Percentiles rank a stretch among this genome's conserved stretches.
phyloP scores from a whole-genome alignment of 257 asterid genomes.

The Mentha longifolia region DNA sequence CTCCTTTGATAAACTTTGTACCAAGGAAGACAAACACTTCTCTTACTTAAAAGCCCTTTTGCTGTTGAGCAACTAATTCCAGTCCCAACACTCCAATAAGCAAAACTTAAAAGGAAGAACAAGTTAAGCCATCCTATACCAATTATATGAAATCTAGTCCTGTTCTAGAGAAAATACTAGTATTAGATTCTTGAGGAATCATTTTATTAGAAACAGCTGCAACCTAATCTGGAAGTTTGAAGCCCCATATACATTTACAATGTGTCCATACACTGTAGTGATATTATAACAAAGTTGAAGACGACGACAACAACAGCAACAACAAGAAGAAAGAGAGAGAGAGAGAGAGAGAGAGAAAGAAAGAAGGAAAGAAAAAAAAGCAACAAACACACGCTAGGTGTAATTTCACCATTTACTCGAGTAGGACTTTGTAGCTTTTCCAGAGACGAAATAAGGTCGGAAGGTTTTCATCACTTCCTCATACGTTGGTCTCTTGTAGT shows the following conservation, averaged over 20 bases:
- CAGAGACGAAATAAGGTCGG: constrained; percentile 50
- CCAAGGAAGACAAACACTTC: neutral
- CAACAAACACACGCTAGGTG: constrained; percentile 29
- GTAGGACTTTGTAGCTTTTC: constrained; percentile 75
- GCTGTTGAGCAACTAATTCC: neutral
- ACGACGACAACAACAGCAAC: neutral
- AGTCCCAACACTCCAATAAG: too few species aligned
- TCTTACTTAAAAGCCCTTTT: neutral
- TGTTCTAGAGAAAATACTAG: neutral
- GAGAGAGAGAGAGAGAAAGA: too few species aligned
- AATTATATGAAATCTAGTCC: neutral
- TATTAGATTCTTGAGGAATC: constrained; percentile 37
- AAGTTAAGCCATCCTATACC: neutral
- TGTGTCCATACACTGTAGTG: constrained; percentile 29
- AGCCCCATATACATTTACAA: constrained; percentile 51
- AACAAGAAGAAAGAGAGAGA: too few species aligned
- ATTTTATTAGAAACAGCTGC: constrained; percentile 36
- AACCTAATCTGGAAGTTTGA: constrained; percentile 34
- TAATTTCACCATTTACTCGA: constrained; percentile 85
- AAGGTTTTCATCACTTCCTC: constrained; percentile 84
- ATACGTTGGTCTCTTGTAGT: constrained; percentile 95
- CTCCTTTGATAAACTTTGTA: neutral
- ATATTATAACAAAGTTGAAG: constrained; percentile 27
- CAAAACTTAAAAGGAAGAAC: too few species aligned
- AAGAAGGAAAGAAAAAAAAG: constrained; percentile 7